These are phyloP conservation scores for Aureobasidium sp. DNA, from an alignment of 2,329 filamentous ascomycete genomes.

Conservation along the genomic window DNA sequence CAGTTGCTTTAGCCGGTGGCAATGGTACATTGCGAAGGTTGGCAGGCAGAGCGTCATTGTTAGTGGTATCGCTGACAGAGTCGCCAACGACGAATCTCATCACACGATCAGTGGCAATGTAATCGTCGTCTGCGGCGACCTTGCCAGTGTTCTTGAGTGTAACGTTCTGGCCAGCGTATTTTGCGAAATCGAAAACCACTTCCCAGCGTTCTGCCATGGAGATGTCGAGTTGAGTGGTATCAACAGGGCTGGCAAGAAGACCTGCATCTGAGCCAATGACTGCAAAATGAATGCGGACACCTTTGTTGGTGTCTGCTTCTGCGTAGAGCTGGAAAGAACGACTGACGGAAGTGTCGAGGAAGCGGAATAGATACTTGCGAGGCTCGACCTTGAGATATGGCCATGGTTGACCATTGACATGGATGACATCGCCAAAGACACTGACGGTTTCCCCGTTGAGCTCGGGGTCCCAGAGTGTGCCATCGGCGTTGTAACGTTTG, in stretches of 20 bases:
- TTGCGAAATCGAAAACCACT: constrained; percentile 47
- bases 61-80: constrained; percentile 29
- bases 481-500: constrained; percentile 45
- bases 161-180: constrained; percentile 38
- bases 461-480: constrained; percentile 39
- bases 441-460: constrained; percentile 26
- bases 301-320: constrained; percentile 24
- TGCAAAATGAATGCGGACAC: constrained; percentile 37
- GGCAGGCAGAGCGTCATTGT: constrained; percentile 27
- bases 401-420: constrained; percentile 53
- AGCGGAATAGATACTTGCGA: constrained; percentile 50
- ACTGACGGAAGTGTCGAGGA: constrained; percentile 44
- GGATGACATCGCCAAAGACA: constrained; percentile 37
- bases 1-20: constrained; percentile 17
- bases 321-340: constrained; percentile 43
- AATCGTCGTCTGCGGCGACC: constrained; percentile 38
- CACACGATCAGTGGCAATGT: constrained; percentile 41
- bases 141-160: constrained; percentile 13
- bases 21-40: constrained; percentile 22
- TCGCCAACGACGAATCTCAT: constrained; percentile 27
- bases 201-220: constrained; percentile 52
- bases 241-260: constrained; percentile 39
- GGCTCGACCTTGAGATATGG: constrained; percentile 49
- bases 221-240: constrained; percentile 35
- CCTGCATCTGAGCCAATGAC: constrained; percentile 49